Evolutionary conservation across 495 filamentous ascomycete genomes (phyloP).

Genomic region (Cercophora scortea): DNA sequence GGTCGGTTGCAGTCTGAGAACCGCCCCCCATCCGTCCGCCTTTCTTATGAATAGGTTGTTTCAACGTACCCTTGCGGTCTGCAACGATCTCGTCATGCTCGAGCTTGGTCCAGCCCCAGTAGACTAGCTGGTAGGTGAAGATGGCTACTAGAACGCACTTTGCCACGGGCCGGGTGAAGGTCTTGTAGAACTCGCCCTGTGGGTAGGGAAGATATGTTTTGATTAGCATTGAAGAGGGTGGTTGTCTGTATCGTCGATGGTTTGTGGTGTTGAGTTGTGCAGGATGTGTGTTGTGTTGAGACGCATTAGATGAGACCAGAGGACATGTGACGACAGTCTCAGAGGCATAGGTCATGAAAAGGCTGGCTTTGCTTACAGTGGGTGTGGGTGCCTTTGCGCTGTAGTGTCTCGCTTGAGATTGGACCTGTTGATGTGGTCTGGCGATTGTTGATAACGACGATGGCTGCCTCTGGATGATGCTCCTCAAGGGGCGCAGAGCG

Average conservation of each 20-base stretch:
- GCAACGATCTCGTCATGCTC: conserved; percentile 66
- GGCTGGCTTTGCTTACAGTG: neutral
- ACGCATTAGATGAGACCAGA: neutral
- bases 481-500: neutral
- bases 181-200: conserved; percentile 68
- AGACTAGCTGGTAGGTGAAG: conserved; percentile 79
- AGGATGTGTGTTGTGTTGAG: neutral
- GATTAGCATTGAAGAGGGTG: neutral
- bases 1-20: too few relatives aligned
- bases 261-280: neutral
- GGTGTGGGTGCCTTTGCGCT: neutral
- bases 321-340: neutral
- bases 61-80: conserved; percentile 42
- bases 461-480: neutral
- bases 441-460: neutral
- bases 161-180: conserved; percentile 68
- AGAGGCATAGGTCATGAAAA: neutral
- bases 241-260: neutral
- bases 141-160: conserved; percentile 83
- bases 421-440: neutral
- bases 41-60: too few relatives aligned
- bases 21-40: too few relatives aligned
- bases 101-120: conserved; percentile 83
- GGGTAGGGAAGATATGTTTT: neutral
- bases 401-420: neutral